These are phyloP conservation scores for Fragaria ananassa DNA, from an alignment of 306 rosid species.

Conservation along the genomic window DNA sequence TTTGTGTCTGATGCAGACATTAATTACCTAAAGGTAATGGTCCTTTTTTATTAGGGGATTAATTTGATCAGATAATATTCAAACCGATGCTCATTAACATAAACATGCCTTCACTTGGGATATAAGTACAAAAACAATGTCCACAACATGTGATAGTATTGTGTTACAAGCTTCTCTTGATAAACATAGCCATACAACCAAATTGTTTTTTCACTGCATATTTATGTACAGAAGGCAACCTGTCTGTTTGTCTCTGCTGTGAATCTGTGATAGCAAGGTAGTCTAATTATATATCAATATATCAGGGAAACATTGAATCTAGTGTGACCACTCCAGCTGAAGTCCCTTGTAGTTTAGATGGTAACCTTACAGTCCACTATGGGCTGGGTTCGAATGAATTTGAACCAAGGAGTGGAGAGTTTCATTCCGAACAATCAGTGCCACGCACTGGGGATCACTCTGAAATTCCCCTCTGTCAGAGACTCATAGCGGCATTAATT, in stretches of 20 bases:
- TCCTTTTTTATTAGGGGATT: constrained; percentile 13
- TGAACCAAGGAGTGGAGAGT: constrained; percentile 37
- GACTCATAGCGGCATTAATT: constrained; percentile 82
- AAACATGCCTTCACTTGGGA: neutral
- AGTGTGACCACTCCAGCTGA: constrained; percentile 35
- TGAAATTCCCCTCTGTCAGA: constrained; percentile 75
- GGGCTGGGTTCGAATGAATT: constrained; percentile 44
- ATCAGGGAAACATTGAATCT: constrained; percentile 65
- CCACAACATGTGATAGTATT: neutral
- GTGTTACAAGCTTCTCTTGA: neutral
- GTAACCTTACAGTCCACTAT: constrained; percentile 43
- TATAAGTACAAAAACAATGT: constrained; percentile 1
- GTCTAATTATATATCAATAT: constrained; percentile 23
- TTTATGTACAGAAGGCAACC: neutral
- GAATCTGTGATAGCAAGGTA: constrained; percentile 3
- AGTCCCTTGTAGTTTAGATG: constrained; percentile 45
- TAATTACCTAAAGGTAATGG: constrained; percentile 65
- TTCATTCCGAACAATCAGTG: constrained; percentile 40
- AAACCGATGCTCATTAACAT: neutral
- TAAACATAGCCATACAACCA: neutral
- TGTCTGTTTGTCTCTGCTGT: neutral
- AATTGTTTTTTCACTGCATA: neutral
- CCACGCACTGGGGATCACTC: constrained; percentile 52
- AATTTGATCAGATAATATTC: neutral
- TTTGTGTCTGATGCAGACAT: constrained; percentile 67